phyloP scores from a whole-genome alignment of 129 eudicot species.

The Rutidosis leptorrhynchoides region DNA sequence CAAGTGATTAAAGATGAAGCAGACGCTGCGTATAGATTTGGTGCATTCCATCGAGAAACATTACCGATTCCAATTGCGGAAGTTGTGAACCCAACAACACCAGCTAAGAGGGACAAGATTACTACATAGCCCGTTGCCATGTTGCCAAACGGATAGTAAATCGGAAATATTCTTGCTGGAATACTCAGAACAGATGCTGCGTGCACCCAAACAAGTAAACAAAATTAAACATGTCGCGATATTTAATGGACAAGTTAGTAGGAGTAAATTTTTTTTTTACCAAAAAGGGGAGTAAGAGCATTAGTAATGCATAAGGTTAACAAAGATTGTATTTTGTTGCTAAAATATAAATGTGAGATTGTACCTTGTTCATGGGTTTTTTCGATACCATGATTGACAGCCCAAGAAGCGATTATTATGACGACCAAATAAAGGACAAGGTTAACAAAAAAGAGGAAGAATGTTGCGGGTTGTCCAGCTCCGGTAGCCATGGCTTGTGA shows the following conservation, averaged over 20 bases:
- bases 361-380: constrained; percentile 58
- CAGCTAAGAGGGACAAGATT: constrained; percentile 66
- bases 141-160: constrained; percentile 81
- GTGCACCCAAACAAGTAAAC: constrained; percentile 22
- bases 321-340: not conserved
- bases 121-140: constrained; percentile 76
- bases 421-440: constrained; percentile 57
- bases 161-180: constrained; percentile 78
- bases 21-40: constrained; percentile 72
- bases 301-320: not conserved
- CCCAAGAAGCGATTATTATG: constrained; percentile 62
- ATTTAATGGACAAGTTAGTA: not conserved
- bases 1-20: constrained; percentile 64
- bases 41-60: constrained; percentile 46
- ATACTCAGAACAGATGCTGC: constrained; percentile 57
- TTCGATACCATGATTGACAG: constrained; percentile 81
- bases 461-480: constrained; percentile 63
- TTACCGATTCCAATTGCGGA: constrained; percentile 52
- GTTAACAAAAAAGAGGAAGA: constrained; percentile 51
- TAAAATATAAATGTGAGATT: not conserved
- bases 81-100: constrained; percentile 67
- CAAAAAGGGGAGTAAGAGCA: not conserved
- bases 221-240: not conserved
- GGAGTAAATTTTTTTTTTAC: too few species aligned
- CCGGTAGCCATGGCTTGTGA: constrained; percentile 66